A percentile compares a stretch with the other conserved stretches of the same genome.
Conservation (phyloP, 306 rosid genomes). For the Argentina anserina region DNA sequence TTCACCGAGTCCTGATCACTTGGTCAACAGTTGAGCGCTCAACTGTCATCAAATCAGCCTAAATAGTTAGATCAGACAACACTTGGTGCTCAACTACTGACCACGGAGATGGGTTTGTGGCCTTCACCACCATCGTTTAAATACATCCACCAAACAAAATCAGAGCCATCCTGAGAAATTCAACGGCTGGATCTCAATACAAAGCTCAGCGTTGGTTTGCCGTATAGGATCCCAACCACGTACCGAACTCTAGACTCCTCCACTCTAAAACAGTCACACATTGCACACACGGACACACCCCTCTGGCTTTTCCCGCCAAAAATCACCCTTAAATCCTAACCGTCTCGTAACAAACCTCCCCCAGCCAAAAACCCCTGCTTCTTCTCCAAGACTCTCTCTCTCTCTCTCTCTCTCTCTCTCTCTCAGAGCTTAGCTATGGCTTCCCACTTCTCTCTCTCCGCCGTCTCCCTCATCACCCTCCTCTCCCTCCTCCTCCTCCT, state of each 20-base stretch:
- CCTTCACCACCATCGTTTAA: too few species aligned
- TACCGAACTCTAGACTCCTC: too few species aligned
- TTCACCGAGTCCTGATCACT: too few species aligned
- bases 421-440: slow-evolving; percentile 6
- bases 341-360: not conserved
- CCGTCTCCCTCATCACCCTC: slow-evolving; percentile 31
- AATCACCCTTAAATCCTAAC: not conserved
- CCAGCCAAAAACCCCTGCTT: not conserved
- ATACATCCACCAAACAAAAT: not conserved
- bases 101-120: too few species aligned
- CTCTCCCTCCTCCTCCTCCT: slow-evolving; percentile 25
- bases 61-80: too few species aligned
- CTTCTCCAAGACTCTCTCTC: not conserved
- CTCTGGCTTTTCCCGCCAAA: slow-evolving; percentile 2
- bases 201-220: not conserved
- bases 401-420: not conserved
- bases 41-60: too few species aligned
- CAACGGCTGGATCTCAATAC: not conserved
- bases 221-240: not conserved
- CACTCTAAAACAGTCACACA: too few species aligned
- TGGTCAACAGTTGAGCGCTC: too few species aligned
- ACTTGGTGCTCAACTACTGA: too few species aligned
- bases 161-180: not conserved
- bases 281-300: too few species aligned
- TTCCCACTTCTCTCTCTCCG: slow-evolving; percentile 14